phyloP scores from a whole-genome alignment of 441 rosid species.

The Erodium texanum region DNA sequence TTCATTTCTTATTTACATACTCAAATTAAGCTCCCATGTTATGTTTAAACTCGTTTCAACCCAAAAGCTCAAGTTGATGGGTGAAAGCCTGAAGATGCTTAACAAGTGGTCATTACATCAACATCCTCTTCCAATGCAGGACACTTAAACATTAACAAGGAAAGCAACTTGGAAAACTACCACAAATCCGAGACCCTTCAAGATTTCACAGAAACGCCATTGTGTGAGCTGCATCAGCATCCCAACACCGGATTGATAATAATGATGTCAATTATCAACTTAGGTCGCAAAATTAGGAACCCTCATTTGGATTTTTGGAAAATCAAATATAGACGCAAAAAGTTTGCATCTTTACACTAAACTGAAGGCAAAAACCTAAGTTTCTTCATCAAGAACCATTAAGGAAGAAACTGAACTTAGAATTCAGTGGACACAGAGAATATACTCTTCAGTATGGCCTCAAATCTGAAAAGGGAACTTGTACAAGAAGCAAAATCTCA shows the following conservation, averaged over 20 bases:
- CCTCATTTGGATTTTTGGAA: neutral
- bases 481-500: neutral
- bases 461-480: neutral
- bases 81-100: no score
- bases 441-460: neutral
- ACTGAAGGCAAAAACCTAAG: neutral
- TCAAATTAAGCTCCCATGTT: no score
- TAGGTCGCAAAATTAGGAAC: neutral
- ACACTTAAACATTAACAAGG: neutral
- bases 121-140: no score
- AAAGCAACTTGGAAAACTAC: neutral
- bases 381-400: constrained; percentile 2
- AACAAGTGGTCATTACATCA: no score
- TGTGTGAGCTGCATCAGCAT: neutral
- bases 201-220: no score
- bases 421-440: neutral
- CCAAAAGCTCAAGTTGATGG: no score
- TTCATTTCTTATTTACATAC: no score
- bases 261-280: neutral
- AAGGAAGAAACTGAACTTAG: neutral
- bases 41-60: no score
- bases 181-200: no score
- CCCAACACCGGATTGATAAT: neutral
- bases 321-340: neutral
- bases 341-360: neutral